Base-by-base conservation (phyloP, 768 basidiomycete genomes). In the Strobilomyces confusus region DNA sequence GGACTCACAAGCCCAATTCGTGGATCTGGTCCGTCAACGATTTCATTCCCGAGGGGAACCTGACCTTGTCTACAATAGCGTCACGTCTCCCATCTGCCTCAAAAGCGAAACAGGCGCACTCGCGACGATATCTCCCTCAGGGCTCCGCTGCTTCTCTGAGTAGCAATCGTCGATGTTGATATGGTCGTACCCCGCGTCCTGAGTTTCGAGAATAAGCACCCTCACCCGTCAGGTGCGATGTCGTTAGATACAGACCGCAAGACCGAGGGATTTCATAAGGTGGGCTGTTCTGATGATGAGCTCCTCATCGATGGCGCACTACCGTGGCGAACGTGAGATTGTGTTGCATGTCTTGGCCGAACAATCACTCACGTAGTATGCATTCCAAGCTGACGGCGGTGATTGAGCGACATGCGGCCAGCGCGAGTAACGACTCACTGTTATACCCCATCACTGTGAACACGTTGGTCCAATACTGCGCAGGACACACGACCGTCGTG, bases 131-230 rank as follows among this genome's bases (percentile, higher is more conserved):
- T 81, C 72, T 1, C 84, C 84, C 9, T 62, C 55, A 5, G 71
- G 58, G 52, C 67, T 81, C 34, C 84, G 74, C 43, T 79, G 61
- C 59, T 78, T 84, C 66, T 81, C 78, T 2, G 83, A 77, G 57
- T 82, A 86, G 57, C 84, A 86, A 53, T 86, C 84, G 51, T 86
- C 84, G 25, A 86, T 63, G 51, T 83, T 84, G 52, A 86, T 69
- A 57, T 80, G 74, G 49, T 74, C 69, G 59, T 86, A 86, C 2
- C 84, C 84, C 32, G 72, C 74, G 49, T 80, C 80, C 81, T 84
- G 47, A 44, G 33, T 26, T 36, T 36, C 19, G n/a, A 22, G 30
- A 14, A 42, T 41, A 51, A 52, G 42, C n/a, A 11, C 19, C 29
- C n/a, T 22, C 17, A 37, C 11, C 29, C 5, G 15, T 26, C 23